Conservation (phyloP, 257 asterid species). For the Nicotiana otophora region DNA sequence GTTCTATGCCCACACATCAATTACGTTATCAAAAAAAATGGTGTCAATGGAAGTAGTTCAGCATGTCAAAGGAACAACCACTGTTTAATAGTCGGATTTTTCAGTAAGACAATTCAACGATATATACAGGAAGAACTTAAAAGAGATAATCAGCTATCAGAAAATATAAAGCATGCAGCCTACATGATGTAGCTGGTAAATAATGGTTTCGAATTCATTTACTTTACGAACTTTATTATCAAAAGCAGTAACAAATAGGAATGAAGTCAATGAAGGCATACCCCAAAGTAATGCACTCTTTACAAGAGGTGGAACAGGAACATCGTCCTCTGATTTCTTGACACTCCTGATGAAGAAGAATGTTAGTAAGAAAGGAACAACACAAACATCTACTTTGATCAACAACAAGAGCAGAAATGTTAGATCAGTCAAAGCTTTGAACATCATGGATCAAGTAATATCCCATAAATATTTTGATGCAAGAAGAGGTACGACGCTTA, state of each 20-base stretch:
- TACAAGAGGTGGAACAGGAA: conserved; percentile 92
- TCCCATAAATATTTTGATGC: not conserved
- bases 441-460: not conserved
- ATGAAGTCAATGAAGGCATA: conserved; percentile 27
- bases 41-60: not conserved
- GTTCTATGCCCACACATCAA: no score
- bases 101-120: not conserved
- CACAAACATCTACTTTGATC: not conserved
- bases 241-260: conserved; percentile 1
- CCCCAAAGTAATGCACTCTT: conserved; percentile 98
- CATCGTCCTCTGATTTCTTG: conserved; percentile 74
- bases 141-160: not conserved
- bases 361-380: not conserved
- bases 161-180: not conserved
- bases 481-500: not conserved
- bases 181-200: not conserved
- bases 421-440: not conserved
- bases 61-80: not conserved
- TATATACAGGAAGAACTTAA: not conserved
- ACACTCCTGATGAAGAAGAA: conserved; percentile 51
- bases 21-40: not conserved
- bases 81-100: not conserved
- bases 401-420: not conserved
- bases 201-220: not conserved
- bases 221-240: not conserved